Evolutionary conservation across 495 filamentous ascomycete species (phyloP), one percentile per base, ranked within the genome.

Genomic region (Glonium stellatum): DNA sequence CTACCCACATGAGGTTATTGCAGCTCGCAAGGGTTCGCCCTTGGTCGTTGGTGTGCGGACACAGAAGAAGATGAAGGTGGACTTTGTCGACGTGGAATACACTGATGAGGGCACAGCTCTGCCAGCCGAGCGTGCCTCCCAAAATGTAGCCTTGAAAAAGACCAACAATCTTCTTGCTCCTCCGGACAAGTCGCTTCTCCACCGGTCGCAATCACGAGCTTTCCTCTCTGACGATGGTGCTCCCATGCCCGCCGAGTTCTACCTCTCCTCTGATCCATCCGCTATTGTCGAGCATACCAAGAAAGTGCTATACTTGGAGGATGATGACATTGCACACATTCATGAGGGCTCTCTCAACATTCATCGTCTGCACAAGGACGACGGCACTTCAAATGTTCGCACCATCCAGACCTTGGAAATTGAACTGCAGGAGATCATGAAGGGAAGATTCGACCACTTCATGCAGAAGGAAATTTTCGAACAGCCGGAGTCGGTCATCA

Each of bases 391-490:
- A 71, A 96, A 96, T 70, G 91, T 97, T 55, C 90, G 93, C 69
- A 88, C 87, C 55, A 98, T 98, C 74, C 93, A 98, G 79, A 98
- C 93, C 46, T 82, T 98, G 56, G 93, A 98, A 78, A 85, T 98
- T 42, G 90, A 98, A 82, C 85, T 98, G 56, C 93, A 98, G 78
- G 93, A 98, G 78, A 98, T 98, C 75, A 98, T 98, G 93, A 98
- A 97, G 84, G 93, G 93, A 71, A 95, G 92, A 70, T 98, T 97
- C 76, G 93, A 98, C 72, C 93, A 98, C 76, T 98, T 97, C 80
- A 98, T 98, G 93, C 95, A 98, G 73, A 98, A 98, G 81, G 93
- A 98, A 73, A 98, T 98, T 70, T 98, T 97, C 75, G 93, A 98
- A 78, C 93, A 98, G 77, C 93, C 93, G 59, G 93, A 98, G 77